A percentile compares a stretch with the other conserved stretches of the same genome.
These are phyloP conservation scores for Cocos nucifera DNA, from an alignment of 176 grass and related monocot species.

Conservation along the genomic window DNA sequence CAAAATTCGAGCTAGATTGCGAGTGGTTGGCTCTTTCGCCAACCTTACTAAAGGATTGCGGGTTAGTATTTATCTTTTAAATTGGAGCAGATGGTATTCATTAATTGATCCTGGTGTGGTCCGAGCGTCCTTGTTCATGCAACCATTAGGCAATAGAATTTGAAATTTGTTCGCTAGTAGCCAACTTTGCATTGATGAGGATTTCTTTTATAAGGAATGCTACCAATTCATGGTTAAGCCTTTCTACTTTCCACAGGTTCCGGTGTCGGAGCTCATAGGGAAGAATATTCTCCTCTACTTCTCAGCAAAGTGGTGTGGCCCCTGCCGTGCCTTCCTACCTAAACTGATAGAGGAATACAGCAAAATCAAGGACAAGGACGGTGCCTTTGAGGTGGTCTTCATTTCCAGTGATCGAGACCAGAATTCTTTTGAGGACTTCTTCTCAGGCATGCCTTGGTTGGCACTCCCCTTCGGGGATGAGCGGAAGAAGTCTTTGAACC, in stretches of 20 bases:
- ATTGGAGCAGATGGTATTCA: no score
- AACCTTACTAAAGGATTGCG: no score
- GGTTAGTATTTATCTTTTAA: no score
- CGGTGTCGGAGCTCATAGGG: conserved; percentile 57
- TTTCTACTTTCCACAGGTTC: conserved; percentile 25
- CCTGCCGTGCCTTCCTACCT: conserved; percentile 64
- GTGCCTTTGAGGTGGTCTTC: conserved; percentile 73
- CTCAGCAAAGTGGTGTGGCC: conserved; percentile 55
- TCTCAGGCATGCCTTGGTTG: conserved; percentile 75
- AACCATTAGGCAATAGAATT: no score
- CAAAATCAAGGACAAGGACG: conserved; percentile 63
- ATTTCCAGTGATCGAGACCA: conserved; percentile 59
- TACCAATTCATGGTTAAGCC: not conserved
- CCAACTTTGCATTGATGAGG: no score
- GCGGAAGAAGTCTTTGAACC: conserved; percentile 35
- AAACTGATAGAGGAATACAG: conserved; percentile 56
- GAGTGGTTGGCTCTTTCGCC: no score
- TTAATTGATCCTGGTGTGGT: no score
- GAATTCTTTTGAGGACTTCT: conserved; percentile 52
- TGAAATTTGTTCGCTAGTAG: no score
- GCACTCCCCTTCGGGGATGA: conserved; percentile 63
- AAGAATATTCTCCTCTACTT: conserved; percentile 92
- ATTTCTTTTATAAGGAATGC: no score
- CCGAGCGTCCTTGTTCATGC: no score
- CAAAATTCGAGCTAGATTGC: no score